Conservation (phyloP, 495 filamentous ascomycete species). For the Hyaloscypha variabilis region DNA sequence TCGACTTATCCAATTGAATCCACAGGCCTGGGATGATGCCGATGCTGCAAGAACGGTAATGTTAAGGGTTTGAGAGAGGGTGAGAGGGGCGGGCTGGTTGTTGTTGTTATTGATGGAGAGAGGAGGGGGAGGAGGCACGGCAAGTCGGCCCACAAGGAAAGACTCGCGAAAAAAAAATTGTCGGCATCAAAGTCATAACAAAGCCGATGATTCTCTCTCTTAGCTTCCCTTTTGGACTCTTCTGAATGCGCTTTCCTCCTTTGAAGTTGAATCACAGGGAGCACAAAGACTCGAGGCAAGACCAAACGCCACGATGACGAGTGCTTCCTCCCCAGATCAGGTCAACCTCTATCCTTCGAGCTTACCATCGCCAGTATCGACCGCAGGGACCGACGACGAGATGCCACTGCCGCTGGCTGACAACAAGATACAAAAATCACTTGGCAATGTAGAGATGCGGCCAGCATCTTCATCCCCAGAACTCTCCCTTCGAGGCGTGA, state of each 20-base stretch:
- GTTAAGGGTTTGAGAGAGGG: neutral
- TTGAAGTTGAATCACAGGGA: neutral
- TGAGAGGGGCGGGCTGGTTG: neutral
- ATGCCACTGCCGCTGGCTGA: too few species aligned
- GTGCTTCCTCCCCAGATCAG: too few species aligned
- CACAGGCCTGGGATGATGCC: neutral
- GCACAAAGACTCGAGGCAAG: neutral
- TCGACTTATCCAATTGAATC: neutral
- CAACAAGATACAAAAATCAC: too few species aligned
- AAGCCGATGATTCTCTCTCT: neutral
- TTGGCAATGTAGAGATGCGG: neutral
- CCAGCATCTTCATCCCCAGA: neutral
- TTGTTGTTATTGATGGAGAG: too few species aligned
- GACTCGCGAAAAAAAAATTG: too few species aligned
- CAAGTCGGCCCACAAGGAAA: too few species aligned
- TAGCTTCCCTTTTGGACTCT: neutral
- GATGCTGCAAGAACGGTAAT: neutral
- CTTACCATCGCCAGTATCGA: neutral
- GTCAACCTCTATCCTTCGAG: neutral
- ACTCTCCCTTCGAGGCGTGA: neutral
- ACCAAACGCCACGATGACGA: neutral
- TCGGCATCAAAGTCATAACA: neutral
- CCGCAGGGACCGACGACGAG: neutral
- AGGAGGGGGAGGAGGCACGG: too few species aligned
- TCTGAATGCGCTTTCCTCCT: too few species aligned